Base-by-base conservation (phyloP, 1,284 basidiomycete genomes). In the Amylostereum areolatum region DNA sequence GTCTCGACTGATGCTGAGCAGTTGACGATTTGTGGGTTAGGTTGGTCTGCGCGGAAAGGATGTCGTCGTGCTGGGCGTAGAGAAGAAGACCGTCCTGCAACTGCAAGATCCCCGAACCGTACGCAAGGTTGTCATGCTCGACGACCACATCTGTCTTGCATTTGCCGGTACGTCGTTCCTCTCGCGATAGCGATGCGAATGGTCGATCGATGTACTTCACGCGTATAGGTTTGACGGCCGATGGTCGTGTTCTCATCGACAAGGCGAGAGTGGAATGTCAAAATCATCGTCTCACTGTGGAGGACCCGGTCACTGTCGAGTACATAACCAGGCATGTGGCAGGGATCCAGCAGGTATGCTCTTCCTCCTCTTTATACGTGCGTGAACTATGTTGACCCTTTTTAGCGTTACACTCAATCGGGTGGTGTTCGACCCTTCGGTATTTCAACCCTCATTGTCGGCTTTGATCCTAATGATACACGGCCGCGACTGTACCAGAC, bases 271-370 rank as follows among this genome's bases (percentile, higher is more conserved):
- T 94, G 66, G 96, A 99, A 74, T 99, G 97, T 63, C 97, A 99
- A 68, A 95, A 89, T 48, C 95, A 99, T 72, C 86, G 97, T 30
- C 72, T 99, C 52, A 99, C 94, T 0, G 97, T 99, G 31, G 97
- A 99, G 65, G 97, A 99, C 66, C 96, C 97, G 18, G 95, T 97
- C 36, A 95, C 92, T 3, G 88, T 99, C 45, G 97, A 99, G 69
- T 99, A 99, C 65, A 98, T 99, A 59, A 98, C 97, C 27, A 84
- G 97, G 65, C 89, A 97, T 71, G 89, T 99, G 62, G 97, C 97
- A 47, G 92, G 94, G 11, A 93, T 99, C 55, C 95, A 99, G 71
- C 97, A 99, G 77, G 93, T 92, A 50, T 35, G 78, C 30, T 8
- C 48, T 33, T 31, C 5, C 48, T 45, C 11, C n/a, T 9, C 5